Evolutionary conservation across 352 stramenopile species (phyloP), one percentile per base, ranked within the genome.

Genomic region (Peronospora belbahrii): DNA sequence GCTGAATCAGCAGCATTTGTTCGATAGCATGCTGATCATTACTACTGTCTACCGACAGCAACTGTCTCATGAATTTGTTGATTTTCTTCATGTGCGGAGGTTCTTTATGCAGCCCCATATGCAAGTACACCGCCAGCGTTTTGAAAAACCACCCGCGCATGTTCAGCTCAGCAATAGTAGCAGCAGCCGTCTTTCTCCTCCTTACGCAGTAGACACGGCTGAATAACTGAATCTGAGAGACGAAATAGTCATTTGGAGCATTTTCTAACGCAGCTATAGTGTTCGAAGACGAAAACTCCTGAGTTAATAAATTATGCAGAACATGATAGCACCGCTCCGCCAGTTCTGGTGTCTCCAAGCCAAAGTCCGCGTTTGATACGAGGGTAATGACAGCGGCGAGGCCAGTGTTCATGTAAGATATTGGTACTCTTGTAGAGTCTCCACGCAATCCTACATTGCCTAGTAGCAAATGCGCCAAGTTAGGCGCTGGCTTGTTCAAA

Each of bases 121-220:
- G 78, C n/a, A 93, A 56, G 27, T 88, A 86, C 40, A 93, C 71
- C 3, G 81, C 70, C 1, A 90, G 56, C 2, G 66, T 73, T 51
- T 93, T 88, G 47, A 88, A 84, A 33, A 90, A 86, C 81, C 81
- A 93, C 6, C 76, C 78, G 13, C 77, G 77, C 74, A 88, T 86
- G 41, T 86, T 82, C 7, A 93, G 46, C 25, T 83, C 67, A 9
- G 70, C 65, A 50, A 81, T 70, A 6, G 49, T 59, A 33, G 66
- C 55, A 37, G 56, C 54, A 10, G 65, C 46, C 25, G 52, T 61
- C 14, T 58, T 73, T 38, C 72, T 62, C 20, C 53, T 66, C n/a
- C 48, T 38, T 7, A 83, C 58, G 36, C 67, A 57, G 37, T 69
- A 77, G 3, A 79, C 51, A 18, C 56, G 58, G 24, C 54, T 61